Conservation (phyloP, 2,329 filamentous ascomycete genomes). For the Colletotrichum tropicale region DNA sequence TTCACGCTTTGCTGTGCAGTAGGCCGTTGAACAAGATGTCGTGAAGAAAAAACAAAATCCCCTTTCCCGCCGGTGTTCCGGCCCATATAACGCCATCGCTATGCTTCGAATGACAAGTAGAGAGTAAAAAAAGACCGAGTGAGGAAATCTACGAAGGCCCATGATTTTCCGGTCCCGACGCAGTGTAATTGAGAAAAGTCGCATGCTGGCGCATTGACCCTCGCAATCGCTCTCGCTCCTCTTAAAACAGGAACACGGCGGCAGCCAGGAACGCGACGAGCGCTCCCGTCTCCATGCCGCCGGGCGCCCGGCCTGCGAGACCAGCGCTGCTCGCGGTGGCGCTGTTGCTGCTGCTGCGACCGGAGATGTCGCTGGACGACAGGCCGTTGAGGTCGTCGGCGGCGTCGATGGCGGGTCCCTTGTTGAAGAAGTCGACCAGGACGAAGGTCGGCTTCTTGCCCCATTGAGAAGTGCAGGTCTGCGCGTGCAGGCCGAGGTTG, state of each 20-base stretch:
- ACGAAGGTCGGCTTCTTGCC: slow-evolving; percentile 72
- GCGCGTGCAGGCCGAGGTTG: slow-evolving; percentile 57
- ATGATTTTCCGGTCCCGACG: background rate
- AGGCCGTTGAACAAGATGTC: background rate
- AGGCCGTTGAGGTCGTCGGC: slow-evolving; percentile 72
- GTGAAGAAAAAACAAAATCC: background rate
- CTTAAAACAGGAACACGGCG: slow-evolving; percentile 40
- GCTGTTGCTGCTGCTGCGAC: slow-evolving; percentile 32
- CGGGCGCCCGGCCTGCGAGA: slow-evolving; percentile 16
- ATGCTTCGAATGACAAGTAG: slow-evolving; percentile 22
- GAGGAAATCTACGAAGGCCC: background rate
- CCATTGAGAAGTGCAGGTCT: slow-evolving; percentile 62
- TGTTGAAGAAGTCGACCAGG: slow-evolving; percentile 81
- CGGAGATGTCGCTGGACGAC: slow-evolving; percentile 32
- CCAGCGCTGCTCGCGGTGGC: slow-evolving; percentile 15
- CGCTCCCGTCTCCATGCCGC: slow-evolving; percentile 37
- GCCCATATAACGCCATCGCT: slow-evolving; percentile 30
- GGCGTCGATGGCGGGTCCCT: slow-evolving; percentile 70
- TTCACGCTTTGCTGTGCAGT: background rate
- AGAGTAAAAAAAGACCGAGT: background rate
- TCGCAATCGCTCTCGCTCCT: background rate
- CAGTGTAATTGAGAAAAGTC: background rate
- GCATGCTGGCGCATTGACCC: background rate
- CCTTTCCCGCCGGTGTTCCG: background rate
- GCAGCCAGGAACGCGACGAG: slow-evolving; percentile 48